Evolutionary conservation across 805 yeast genomes (phyloP).

Genomic region (Saccharomycopsis sp.): DNA sequence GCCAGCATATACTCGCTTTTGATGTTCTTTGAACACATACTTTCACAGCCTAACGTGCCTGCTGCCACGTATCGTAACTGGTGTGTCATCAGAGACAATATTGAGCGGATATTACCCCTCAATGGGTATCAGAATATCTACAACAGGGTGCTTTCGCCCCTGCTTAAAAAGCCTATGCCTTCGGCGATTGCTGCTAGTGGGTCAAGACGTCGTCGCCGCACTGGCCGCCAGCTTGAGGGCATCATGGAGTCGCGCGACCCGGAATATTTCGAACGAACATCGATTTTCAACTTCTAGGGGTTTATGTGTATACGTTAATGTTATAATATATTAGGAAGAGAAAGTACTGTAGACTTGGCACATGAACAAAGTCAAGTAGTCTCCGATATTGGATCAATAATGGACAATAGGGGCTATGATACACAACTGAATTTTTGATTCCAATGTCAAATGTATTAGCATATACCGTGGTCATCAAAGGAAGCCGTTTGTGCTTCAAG

Average conservation of each 20-base stretch:
- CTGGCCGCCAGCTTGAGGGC: neutral
- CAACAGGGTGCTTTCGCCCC: neutral
- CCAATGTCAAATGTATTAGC: no score
- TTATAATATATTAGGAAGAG: no score
- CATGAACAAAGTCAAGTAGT: no score
- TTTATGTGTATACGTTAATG: neutral
- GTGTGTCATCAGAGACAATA: constrained; percentile 6
- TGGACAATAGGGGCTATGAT: no score
- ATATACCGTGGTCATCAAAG: no score
- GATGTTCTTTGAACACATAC: neutral
- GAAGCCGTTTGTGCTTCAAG: no score
- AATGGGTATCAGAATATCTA: neutral
- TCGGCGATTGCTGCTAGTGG: neutral
- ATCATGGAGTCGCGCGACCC: neutral
- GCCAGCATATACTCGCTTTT: constrained; percentile 11
- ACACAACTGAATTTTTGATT: no score
- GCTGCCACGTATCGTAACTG: constrained; percentile 11
- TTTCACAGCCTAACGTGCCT: constrained; percentile 18
- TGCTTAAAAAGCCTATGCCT: neutral
- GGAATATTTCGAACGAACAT: neutral
- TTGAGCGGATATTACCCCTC: constrained; percentile 5
- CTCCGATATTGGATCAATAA: no score
- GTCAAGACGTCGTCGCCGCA: neutral
- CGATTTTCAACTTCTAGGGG: neutral
- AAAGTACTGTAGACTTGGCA: no score